Evolutionary conservation across 495 filamentous ascomycete species (phyloP).

Genomic region (Hyaloscypha bicolor): DNA sequence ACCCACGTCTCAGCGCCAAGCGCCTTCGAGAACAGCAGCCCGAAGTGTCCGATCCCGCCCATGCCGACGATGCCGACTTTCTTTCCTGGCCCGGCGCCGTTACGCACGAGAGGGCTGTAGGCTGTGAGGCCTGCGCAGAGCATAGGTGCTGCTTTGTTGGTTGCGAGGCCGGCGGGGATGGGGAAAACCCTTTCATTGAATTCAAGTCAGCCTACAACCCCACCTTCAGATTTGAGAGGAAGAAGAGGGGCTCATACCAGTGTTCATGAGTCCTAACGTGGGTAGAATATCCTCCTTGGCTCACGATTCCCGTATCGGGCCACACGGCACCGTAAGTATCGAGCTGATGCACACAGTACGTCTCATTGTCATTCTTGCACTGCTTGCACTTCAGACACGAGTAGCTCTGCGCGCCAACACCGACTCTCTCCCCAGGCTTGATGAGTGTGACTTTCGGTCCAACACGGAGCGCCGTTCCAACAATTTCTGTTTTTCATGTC

Average conservation of each 20-base stretch:
- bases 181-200: conserved; percentile 57
- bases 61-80: conserved; percentile 75
- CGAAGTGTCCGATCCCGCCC: conserved; percentile 77
- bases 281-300: conserved; percentile 57
- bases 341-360: conserved; percentile 56
- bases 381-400: conserved; percentile 57
- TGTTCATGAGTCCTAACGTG: conserved; percentile 58
- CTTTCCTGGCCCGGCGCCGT: conserved; percentile 75
- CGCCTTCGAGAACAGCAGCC: conserved; percentile 69
- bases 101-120: conserved; percentile 75
- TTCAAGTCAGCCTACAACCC: conserved; percentile 18
- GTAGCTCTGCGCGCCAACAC: conserved; percentile 58
- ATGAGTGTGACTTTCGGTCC: conserved; percentile 58
- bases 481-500: conserved; percentile 28
- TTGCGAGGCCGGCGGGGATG: conserved; percentile 74
- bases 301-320: conserved; percentile 54
- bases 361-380: conserved; percentile 62
- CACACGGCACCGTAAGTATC: conserved; percentile 58
- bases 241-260: conserved; percentile 37
- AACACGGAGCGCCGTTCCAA: conserved; percentile 47
- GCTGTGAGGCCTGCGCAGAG: conserved; percentile 85
- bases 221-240: background rate
- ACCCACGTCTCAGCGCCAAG: conserved; percentile 72
- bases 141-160: conserved; percentile 77
- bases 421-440: conserved; percentile 57